Conservation (phyloP, 768 basidiomycete genomes). For the Tricholoma sp. region DNA sequence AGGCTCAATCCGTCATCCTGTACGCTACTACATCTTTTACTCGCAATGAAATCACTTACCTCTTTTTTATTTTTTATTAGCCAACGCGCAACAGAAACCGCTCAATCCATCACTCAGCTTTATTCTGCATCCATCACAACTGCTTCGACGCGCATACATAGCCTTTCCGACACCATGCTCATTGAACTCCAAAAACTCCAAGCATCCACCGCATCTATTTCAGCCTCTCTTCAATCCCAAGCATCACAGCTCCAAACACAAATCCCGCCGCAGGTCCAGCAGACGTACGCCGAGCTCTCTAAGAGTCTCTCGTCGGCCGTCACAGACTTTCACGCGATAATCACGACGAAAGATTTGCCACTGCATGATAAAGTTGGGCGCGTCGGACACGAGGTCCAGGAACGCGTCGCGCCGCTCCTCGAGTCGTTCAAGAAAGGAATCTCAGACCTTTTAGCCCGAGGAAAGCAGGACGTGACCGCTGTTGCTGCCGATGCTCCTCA, state of each 20-base stretch:
- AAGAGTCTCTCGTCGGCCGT: conserved; percentile 40
- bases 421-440: conserved; percentile 43
- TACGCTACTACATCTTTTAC: conserved; percentile 29
- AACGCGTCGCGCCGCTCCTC: conserved; percentile 57
- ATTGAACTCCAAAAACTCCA: conserved; percentile 63
- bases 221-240: conserved; percentile 36
- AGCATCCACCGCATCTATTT: conserved; percentile 47
- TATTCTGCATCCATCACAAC: conserved; percentile 51
- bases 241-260: conserved; percentile 35
- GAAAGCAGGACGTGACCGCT: conserved; percentile 4
- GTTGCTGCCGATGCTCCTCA: conserved; percentile 3
- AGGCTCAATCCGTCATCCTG: conserved; percentile 61
- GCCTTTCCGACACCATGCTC: conserved; percentile 63
- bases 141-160: conserved; percentile 53
- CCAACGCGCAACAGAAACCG: conserved; percentile 66
- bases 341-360: conserved; percentile 49
- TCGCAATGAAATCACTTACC: not conserved
- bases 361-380: conserved; percentile 58
- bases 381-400: conserved; percentile 52
- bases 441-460: conserved; percentile 30
- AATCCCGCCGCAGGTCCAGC: conserved; percentile 56
- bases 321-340: conserved; percentile 47
- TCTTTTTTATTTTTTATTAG: conserved; percentile 29
- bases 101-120: conserved; percentile 53
- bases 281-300: conserved; percentile 50